Evolutionary conservation across 192 early-diverging fungal genomes (phyloP).

Genomic region (Coemansia sp.): DNA sequence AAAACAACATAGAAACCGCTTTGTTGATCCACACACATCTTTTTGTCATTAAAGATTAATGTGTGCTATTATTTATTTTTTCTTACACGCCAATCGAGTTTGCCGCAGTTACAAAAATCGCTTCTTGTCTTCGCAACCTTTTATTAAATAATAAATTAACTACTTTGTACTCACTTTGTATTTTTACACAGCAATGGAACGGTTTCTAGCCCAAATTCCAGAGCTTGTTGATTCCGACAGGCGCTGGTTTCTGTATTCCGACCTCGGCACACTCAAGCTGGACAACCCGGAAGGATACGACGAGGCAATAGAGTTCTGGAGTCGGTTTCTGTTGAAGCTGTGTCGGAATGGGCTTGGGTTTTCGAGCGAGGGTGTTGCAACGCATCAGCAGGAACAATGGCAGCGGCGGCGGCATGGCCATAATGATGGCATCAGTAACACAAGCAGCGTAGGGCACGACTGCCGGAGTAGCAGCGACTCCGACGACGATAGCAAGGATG

Average conservation of each 20-base stretch:
- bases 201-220: slow-evolving; percentile 11
- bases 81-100: too few relatives aligned
- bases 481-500: background rate
- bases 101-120: background rate
- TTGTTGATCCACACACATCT: too few relatives aligned
- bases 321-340: slow-evolving; percentile 10
- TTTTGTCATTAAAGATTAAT: too few relatives aligned
- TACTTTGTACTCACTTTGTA: background rate
- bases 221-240: slow-evolving; percentile 35
- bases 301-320: slow-evolving; percentile 41
- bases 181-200: slow-evolving; percentile 10
- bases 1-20: too few relatives aligned
- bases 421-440: background rate
- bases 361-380: background rate
- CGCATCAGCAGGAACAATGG: background rate
- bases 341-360: slow-evolving; percentile 18
- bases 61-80: too few relatives aligned
- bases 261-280: slow-evolving; percentile 23
- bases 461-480: background rate
- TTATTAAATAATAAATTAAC: background rate
- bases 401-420: background rate
- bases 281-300: slow-evolving; percentile 48
- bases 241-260: slow-evolving; percentile 49
- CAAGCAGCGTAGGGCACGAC: background rate
- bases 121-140: background rate